Percentiles rank a stretch among this genome's conserved stretches.
These are phyloP conservation scores for Blumeria graminis DNA, from an alignment of 2,329 filamentous ascomycete genomes.

Conservation along the genomic window DNA sequence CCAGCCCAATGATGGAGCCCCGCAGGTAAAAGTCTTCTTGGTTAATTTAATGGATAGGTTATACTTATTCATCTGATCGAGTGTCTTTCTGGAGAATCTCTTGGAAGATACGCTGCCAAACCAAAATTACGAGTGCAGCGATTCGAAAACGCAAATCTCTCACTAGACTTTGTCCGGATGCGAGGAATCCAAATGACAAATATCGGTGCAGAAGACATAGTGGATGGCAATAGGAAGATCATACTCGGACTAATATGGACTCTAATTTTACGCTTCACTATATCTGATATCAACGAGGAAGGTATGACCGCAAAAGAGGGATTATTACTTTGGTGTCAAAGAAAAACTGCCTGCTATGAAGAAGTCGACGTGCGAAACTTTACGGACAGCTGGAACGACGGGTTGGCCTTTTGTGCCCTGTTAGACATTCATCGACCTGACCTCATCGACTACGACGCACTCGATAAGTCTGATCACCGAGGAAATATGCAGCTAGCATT, in stretches of 20 bases:
- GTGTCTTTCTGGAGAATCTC: conserved; percentile 79
- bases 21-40: neutral
- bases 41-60: conserved; percentile 30
- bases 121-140: conserved; percentile 89
- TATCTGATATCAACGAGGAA: conserved; percentile 95
- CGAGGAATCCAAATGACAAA: conserved; percentile 93
- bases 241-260: conserved; percentile 96
- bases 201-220: conserved; percentile 92
- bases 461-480: conserved; percentile 83
- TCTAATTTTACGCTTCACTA: conserved; percentile 89
- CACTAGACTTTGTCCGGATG: conserved; percentile 77
- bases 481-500: conserved; percentile 98
- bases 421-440: conserved; percentile 94
- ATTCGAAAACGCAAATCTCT: conserved; percentile 95
- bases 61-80: conserved; percentile 92
- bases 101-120: conserved; percentile 88
- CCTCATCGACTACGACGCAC: conserved; percentile 81
- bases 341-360: conserved; percentile 96
- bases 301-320: conserved; percentile 96
- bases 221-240: conserved; percentile 94
- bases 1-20: neutral
- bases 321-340: conserved; percentile 84
- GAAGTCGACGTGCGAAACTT: conserved; percentile 93
- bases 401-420: conserved; percentile 83
- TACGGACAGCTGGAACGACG: conserved; percentile 90